phyloP scores from a whole-genome alignment of 2,329 filamentous ascomycete genomes.

The Teratosphaeria epicoccoides region DNA sequence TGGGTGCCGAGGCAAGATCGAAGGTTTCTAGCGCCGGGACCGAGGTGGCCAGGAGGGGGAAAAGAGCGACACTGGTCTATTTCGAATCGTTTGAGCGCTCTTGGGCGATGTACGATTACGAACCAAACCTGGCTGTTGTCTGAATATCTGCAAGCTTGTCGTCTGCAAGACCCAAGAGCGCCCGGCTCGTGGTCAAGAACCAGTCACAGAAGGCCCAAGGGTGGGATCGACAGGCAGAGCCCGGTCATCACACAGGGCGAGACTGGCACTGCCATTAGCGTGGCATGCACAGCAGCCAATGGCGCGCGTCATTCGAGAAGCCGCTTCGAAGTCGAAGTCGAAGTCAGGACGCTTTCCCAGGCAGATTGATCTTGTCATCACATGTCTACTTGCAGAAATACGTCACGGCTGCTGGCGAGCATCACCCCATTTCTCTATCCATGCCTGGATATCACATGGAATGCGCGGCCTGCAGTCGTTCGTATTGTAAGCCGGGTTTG shows the following conservation, averaged over 20 bases:
- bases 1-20: neutral
- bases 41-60: neutral
- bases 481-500: slow-evolving; percentile 10
- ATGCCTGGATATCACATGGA: slow-evolving; percentile 23
- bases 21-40: neutral
- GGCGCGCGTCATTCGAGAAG: neutral
- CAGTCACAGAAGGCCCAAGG: neutral
- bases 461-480: slow-evolving; percentile 1
- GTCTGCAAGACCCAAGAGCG: too few species aligned
- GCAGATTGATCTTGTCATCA: neutral
- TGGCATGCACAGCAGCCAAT: neutral
- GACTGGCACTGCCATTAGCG: neutral
- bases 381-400: slow-evolving; percentile 7
- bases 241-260: neutral
- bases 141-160: too few species aligned
- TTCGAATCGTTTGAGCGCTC: neutral
- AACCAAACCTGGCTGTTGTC: neutral
- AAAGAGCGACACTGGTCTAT: neutral
- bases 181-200: too few species aligned
- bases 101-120: neutral
- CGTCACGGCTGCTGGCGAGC: slow-evolving; percentile 19
- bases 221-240: neutral
- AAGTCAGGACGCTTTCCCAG: neutral
- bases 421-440: slow-evolving; percentile 39
- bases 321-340: too few species aligned